These are phyloP conservation scores for Neurospora sp. DNA, from an alignment of 2,329 filamentous ascomycete genomes.

Conservation along the genomic window DNA sequence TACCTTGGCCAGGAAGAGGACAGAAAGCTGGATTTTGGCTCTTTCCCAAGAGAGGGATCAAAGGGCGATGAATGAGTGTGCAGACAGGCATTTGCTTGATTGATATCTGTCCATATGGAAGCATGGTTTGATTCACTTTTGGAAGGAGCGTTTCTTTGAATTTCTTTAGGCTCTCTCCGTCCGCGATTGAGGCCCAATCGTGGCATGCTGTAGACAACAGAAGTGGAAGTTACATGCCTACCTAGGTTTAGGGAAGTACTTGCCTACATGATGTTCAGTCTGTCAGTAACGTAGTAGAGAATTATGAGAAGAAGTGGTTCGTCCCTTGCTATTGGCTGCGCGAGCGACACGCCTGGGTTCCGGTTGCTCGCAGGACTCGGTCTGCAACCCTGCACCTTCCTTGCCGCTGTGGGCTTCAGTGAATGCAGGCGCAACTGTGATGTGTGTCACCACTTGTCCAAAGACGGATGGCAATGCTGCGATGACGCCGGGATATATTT, in stretches of 20 bases:
- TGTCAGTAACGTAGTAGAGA: neutral
- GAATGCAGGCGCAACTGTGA: neutral
- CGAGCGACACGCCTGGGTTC: neutral
- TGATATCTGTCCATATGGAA: neutral
- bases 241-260: neutral
- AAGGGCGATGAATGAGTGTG: neutral
- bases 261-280: neutral
- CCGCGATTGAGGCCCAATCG: neutral
- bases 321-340: neutral
- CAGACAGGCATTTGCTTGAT: neutral
- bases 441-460: neutral
- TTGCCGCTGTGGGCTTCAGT: neutral
- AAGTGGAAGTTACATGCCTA: neutral
- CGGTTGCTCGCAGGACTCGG: neutral
- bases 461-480: neutral
- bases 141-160: neutral
- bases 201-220: neutral
- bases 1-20: neutral
- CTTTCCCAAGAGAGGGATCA: neutral
- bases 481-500: neutral
- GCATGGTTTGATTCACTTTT: neutral
- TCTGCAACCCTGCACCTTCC: neutral
- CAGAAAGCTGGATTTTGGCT: neutral
- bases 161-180: neutral
- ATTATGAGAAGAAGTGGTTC: neutral